phyloP scores from a whole-genome alignment of 176 grass and related monocot genomes.

The Oryza meridionalis region DNA sequence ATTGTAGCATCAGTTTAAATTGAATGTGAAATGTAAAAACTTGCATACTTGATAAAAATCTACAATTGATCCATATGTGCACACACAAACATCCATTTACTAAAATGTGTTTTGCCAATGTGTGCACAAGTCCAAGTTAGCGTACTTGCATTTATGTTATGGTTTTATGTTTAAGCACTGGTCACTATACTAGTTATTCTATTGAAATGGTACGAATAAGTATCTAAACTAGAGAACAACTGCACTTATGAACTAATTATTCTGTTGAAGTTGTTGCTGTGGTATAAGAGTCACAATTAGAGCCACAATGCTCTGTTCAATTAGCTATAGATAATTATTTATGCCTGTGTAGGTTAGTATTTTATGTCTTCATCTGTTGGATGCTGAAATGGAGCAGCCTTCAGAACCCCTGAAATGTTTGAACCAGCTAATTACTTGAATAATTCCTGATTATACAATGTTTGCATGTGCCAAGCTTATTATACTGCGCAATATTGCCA shows the following conservation, averaged over 20 bases:
- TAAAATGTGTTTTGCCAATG: background rate
- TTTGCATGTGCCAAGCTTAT: constrained; percentile 2
- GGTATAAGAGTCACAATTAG: background rate
- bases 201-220: background rate
- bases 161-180: background rate
- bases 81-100: background rate
- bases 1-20: background rate
- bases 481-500: background rate
- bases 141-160: background rate
- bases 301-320: background rate
- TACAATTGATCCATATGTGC: background rate
- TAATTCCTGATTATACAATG: background rate
- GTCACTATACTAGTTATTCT: background rate
- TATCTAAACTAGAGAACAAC: too few species aligned
- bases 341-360: constrained; percentile 1
- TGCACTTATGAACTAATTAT: too few species aligned
- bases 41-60: background rate
- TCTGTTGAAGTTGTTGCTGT: background rate
- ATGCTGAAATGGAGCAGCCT: constrained; percentile 9
- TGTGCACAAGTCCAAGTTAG: background rate
- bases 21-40: background rate
- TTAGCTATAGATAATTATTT: background rate
- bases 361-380: constrained; percentile 7
- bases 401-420: background rate
- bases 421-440: background rate